phyloP scores from a whole-genome alignment of 306 rosid genomes.

The Fragaria iinumae region DNA sequence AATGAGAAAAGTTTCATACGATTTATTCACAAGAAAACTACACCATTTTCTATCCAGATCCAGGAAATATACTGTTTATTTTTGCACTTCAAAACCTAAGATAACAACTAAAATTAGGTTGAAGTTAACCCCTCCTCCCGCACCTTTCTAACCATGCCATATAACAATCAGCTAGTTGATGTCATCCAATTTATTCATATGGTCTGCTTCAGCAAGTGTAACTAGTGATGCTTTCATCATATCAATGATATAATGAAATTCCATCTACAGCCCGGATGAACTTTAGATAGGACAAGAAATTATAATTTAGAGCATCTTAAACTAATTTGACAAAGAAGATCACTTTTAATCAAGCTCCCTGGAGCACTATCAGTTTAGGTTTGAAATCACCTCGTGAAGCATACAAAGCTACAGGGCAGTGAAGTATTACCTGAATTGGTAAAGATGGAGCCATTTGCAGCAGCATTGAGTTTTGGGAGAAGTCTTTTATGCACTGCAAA shows the following conservation, averaged over 20 bases:
- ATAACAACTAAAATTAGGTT: neutral
- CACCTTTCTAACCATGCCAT: neutral
- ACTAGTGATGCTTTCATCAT: neutral
- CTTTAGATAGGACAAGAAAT: neutral
- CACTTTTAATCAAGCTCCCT: neutral
- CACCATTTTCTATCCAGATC: neutral
- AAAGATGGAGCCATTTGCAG: conserved; percentile 33
- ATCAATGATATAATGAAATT: neutral
- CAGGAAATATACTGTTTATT: neutral
- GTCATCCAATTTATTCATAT: neutral
- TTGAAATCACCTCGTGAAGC: neutral
- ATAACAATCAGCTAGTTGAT: neutral
- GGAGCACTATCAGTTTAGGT: neutral
- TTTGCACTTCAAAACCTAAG: neutral
- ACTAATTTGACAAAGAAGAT: neutral
- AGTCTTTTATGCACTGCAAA: conserved; percentile 20
- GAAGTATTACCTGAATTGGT: conserved; percentile 30
- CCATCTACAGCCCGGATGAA: neutral
- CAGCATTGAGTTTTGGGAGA: conserved; percentile 7
- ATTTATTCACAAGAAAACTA: neutral
- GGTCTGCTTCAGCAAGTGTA: neutral
- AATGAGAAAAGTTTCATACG: neutral
- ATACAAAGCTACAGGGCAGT: neutral
- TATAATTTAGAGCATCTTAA: neutral
- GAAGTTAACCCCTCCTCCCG: neutral